phyloP scores from a whole-genome alignment of 345 rosid genomes.

The Punica granatum region DNA sequence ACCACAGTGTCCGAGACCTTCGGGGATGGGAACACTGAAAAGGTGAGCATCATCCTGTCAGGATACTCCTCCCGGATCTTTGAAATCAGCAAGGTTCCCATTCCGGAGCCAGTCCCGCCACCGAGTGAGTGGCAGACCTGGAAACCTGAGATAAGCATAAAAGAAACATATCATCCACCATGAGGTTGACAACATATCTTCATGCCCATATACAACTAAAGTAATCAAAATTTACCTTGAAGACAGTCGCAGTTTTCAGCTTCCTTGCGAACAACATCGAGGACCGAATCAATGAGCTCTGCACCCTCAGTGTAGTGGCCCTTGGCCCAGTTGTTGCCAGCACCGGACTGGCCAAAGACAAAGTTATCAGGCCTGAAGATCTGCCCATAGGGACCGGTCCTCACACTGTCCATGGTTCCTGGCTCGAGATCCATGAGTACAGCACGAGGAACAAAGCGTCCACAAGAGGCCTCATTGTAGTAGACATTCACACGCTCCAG shows the following conservation, averaged over 20 bases:
- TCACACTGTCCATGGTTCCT: constrained; percentile 3
- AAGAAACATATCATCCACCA: background rate
- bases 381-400: constrained; percentile 2
- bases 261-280: constrained; percentile 1
- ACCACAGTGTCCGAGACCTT: constrained; percentile 5
- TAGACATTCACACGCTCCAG: constrained; percentile 5
- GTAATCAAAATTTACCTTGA: background rate
- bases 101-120: constrained; percentile 2
- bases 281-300: constrained; percentile 1
- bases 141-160: background rate
- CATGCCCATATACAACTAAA: background rate
- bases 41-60: constrained; percentile 3
- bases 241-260: constrained; percentile 5
- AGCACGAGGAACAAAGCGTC: constrained; percentile 2
- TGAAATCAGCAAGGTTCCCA: constrained; percentile 1
- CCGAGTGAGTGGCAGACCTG: constrained; percentile 6
- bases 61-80: constrained; percentile 1
- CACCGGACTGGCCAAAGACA: constrained; percentile 4
- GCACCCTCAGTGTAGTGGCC: constrained; percentile 5
- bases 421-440: constrained; percentile 4
- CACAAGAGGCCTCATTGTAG: constrained; percentile 1
- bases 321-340: constrained; percentile 3
- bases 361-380: constrained; percentile 7
- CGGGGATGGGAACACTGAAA: constrained; percentile 1
- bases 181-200: background rate